phyloP scores from a whole-genome alignment of 441 rosid genomes.

The Breynia disticha region DNA sequence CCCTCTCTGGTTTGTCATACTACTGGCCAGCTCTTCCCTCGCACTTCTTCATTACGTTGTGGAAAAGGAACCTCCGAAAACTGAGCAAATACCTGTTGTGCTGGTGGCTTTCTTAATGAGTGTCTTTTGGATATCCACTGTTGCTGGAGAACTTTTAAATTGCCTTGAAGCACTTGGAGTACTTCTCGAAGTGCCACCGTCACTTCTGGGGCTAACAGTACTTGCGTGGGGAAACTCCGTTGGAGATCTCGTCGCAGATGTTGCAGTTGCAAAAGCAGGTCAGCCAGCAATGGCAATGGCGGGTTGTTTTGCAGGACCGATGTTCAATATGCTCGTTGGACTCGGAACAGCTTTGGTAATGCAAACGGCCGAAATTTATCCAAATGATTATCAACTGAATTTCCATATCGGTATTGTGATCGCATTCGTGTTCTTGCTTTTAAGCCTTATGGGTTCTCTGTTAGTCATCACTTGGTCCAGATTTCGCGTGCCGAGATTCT shows the following conservation, averaged over 20 bases:
- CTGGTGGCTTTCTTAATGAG: conserved; percentile 76
- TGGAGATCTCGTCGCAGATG: conserved; percentile 93
- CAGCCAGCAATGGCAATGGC: conserved; percentile 99
- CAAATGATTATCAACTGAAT: conserved; percentile 60
- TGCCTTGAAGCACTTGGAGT: conserved; percentile 77
- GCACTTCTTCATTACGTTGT: conserved; percentile 62
- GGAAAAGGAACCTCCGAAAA: conserved; percentile 78
- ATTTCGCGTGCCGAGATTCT: conserved; percentile 77
- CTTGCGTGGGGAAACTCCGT: conserved; percentile 99
- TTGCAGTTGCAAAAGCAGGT: conserved; percentile 93
- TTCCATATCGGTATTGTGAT: conserved; percentile 73
- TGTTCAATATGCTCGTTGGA: conserved; percentile 98
- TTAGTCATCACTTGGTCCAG: conserved; percentile 86
- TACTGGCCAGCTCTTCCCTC: conserved; percentile 61
- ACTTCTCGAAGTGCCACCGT: conserved; percentile 64
- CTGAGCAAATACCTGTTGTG: conserved; percentile 59
- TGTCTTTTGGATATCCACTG: conserved; percentile 87
- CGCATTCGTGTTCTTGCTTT: conserved; percentile 83
- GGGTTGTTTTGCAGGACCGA: conserved; percentile 94
- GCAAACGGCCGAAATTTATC: conserved; percentile 65
- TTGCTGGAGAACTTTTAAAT: conserved; percentile 82
- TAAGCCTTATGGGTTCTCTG: conserved; percentile 89
- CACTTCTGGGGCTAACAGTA: conserved; percentile 80
- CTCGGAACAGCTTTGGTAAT: conserved; percentile 77
- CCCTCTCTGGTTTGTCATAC: conserved; percentile 72